A percentile compares a stretch with the other conserved stretches of the same genome.
These are phyloP conservation scores for Aquilaria yunnanensis DNA, from an alignment of 345 rosid genomes.

Conservation along the genomic window DNA sequence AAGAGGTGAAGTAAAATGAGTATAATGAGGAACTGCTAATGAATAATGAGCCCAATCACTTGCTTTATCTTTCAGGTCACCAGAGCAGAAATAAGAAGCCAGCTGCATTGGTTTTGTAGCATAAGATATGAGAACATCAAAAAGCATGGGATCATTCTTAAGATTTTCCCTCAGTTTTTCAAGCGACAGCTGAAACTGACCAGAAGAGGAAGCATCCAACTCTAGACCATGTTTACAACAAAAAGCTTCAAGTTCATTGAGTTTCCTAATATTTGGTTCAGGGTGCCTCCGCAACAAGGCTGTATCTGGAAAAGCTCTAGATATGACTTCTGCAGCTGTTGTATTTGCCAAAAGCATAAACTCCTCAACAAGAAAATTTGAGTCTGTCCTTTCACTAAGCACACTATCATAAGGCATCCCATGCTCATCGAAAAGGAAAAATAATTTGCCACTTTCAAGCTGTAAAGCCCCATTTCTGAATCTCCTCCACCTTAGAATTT, in stretches of 20 bases:
- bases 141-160: slow-evolving; percentile 60
- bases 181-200: slow-evolving; percentile 50
- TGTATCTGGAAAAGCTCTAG: slow-evolving; percentile 71
- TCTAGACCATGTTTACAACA: slow-evolving; percentile 68
- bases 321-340: slow-evolving; percentile 85
- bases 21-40: slow-evolving; percentile 71
- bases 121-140: slow-evolving; percentile 54
- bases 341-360: slow-evolving; percentile 89
- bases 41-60: slow-evolving; percentile 85
- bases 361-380: slow-evolving; percentile 79
- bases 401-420: slow-evolving; percentile 68
- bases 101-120: slow-evolving; percentile 81
- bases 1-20: slow-evolving; percentile 92
- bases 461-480: slow-evolving; percentile 65
- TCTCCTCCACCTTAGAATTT: slow-evolving; percentile 50
- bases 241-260: slow-evolving; percentile 76
- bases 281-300: slow-evolving; percentile 86
- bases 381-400: slow-evolving; percentile 36
- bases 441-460: slow-evolving; percentile 55
- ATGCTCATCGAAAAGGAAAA: slow-evolving; percentile 51
- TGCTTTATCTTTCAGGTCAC: slow-evolving; percentile 41
- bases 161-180: slow-evolving; percentile 50
- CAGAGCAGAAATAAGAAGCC: slow-evolving; percentile 81
- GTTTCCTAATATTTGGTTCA: slow-evolving; percentile 77
- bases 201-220: slow-evolving; percentile 72